Conservation (phyloP, 345 rosid genomes). For the Hypericum perforatum region DNA sequence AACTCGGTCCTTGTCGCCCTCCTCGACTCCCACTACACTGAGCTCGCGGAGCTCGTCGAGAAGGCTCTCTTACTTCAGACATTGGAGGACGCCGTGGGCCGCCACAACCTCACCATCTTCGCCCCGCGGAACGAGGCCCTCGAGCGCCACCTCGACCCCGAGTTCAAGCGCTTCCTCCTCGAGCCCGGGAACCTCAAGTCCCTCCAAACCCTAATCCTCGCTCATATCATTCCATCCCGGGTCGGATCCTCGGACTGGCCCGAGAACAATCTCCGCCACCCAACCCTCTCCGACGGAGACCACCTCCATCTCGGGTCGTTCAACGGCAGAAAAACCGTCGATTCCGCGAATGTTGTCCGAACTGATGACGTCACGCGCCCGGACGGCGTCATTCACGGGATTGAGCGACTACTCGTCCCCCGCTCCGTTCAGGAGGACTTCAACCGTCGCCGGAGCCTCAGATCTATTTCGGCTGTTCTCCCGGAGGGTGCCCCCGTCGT, state of each 20-base stretch:
- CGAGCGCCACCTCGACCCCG: slow-evolving; percentile 76
- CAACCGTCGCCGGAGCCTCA: slow-evolving; percentile 48
- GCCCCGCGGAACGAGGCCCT: slow-evolving; percentile 84
- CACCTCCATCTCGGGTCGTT: slow-evolving; percentile 37
- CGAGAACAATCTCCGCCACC: not conserved
- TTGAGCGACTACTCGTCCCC: slow-evolving; percentile 45
- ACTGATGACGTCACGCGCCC: slow-evolving; percentile 47
- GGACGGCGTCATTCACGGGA: slow-evolving; percentile 73
- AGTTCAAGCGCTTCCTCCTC: slow-evolving; percentile 80
- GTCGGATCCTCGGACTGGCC: slow-evolving; percentile 54
- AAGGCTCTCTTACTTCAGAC: slow-evolving; percentile 81
- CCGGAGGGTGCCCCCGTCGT: slow-evolving; percentile 72
- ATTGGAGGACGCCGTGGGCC: slow-evolving; percentile 76
- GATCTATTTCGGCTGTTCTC: slow-evolving; percentile 50
- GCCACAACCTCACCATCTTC: slow-evolving; percentile 81
- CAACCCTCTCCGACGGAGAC: slow-evolving; percentile 34
- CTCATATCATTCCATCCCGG: slow-evolving; percentile 65
- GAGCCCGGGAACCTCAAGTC: slow-evolving; percentile 84
- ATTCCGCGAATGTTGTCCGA: slow-evolving; percentile 30
- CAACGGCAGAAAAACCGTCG: slow-evolving; percentile 31
- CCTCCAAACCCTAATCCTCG: slow-evolving; percentile 58
- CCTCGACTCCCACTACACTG: slow-evolving; percentile 91
- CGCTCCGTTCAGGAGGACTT: slow-evolving; percentile 59
- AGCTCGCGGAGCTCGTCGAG: slow-evolving; percentile 76
- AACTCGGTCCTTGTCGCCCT: slow-evolving; percentile 93